Evolutionary conservation across 2,329 filamentous ascomycete genomes (phyloP), one percentile per base, ranked within the genome.

Genomic region (Aspergillus viridinutans): DNA sequence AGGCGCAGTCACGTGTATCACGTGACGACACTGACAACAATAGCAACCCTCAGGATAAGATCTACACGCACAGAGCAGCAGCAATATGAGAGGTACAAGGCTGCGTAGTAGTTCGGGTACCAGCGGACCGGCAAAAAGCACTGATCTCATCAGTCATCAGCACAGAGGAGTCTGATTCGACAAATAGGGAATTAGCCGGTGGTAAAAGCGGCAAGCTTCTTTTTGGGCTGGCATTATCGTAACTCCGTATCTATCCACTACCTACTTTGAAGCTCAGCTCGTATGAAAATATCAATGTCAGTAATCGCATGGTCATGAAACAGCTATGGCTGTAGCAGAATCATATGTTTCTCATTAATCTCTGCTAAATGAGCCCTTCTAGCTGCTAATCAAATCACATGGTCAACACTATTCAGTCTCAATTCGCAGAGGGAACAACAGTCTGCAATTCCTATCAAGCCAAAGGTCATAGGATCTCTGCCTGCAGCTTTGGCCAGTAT

Each of bases 141-240:
- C 28, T 47, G 57, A 60, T 59, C 57, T 56, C 59, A 59, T 53
- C 50, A 35, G 32, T 14, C 12, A 5, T 35, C 32, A 45, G 50
- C 38, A 20, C n/a, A 28, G 21, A 20, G 14, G 21, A 20, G 14
- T 35, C 12, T 38, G 1, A 61, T 61, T 61, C 55, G 57, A 26
- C 21, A 47, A 23, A 20, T 43, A 42, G 48, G 35, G 8, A 49
- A 54, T 56, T 58, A 55, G 43, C 54, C 56, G 35, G 54, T 10
- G 52, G 47, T 49, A 49, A 55, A 50, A 52, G 26, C 45, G 25
- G 42, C 32, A 49, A 32, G 50, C 32, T 35, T 53, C 26, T 20
- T 52, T 43, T 51, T 59, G 9, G 23, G 49, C 42, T 35, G n/a
- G 21, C 38, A 35, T 40, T 14, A 38, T 25, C 23, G 25, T 25